Percentiles rank a stretch among this genome's conserved stretches.
Conservation (phyloP, 2,329 filamentous ascomycete genomes). For the Colletotrichum sp. region DNA sequence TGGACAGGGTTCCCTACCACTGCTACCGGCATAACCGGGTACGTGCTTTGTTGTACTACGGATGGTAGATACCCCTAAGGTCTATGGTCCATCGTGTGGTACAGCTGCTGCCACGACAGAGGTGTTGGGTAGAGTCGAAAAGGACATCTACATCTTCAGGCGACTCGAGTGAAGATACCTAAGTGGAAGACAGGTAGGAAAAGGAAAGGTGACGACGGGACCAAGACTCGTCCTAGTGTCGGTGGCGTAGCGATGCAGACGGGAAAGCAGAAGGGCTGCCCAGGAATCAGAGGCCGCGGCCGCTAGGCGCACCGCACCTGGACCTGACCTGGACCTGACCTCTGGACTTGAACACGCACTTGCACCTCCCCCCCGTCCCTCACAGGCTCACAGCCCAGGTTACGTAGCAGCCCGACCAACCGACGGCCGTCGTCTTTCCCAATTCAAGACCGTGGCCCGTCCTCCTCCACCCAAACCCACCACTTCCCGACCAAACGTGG, state of each 20-base stretch:
- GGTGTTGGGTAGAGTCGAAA: background rate
- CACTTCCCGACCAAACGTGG: slow-evolving; percentile 15
- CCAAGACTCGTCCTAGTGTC: background rate
- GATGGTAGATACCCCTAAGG: background rate
- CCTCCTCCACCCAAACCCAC: slow-evolving; percentile 5
- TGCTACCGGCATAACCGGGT: slow-evolving; percentile 4
- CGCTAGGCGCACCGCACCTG: background rate
- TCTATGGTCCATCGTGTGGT: background rate
- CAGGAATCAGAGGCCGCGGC: background rate
- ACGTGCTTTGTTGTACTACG: background rate
- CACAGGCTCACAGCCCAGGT: background rate
- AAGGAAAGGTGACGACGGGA: background rate
- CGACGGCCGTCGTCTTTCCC: background rate
- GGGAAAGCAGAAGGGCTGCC: background rate
- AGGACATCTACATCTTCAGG: background rate
- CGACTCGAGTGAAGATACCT: background rate
- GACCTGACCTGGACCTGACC: background rate
- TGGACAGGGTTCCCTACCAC: background rate
- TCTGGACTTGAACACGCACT: background rate
- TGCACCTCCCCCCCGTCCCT: background rate
- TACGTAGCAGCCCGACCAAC: background rate
- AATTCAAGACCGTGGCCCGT: slow-evolving; percentile 18
- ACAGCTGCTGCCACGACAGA: background rate
- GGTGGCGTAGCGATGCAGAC: background rate
- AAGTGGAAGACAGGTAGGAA: background rate